Conservation (phyloP, 331 rosid genomes). For the Dryas integrifolia region DNA sequence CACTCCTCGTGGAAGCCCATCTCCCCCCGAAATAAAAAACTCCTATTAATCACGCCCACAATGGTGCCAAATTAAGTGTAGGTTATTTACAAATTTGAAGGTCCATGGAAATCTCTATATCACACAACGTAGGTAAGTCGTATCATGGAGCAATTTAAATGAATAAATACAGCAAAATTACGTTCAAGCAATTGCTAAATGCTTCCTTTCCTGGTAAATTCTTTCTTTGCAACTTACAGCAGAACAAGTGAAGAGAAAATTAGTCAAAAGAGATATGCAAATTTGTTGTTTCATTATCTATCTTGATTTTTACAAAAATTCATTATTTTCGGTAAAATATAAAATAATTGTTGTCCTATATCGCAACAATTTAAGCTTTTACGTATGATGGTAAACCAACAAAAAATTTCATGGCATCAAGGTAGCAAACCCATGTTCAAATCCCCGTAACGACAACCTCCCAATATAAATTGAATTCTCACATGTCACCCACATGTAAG, state of each 20-base stretch:
- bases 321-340: not conserved
- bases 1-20: constrained; percentile 97
- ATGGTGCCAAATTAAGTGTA: not conserved
- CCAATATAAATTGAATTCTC: not conserved
- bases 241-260: not conserved
- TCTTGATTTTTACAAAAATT: not conserved
- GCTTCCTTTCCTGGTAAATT: not conserved
- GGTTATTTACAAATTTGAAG: not conserved
- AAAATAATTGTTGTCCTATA: not conserved
- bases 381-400: not conserved
- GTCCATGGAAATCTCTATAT: not conserved
- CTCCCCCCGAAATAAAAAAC: constrained; percentile 96
- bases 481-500: not conserved
- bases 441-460: not conserved
- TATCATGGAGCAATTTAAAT: not conserved
- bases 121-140: not conserved
- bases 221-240: not conserved
- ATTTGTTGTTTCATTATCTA: constrained; percentile 3
- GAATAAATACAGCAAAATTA: not conserved
- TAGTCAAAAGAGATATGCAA: not conserved
- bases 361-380: not conserved
- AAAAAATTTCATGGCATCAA: not conserved
- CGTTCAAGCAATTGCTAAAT: not conserved
- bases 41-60: constrained; percentile 48
- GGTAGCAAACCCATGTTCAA: not conserved